These are phyloP conservation scores for Leishmania mexicana DNA, from an alignment of 208 protist genomes.

Conservation along the genomic window DNA sequence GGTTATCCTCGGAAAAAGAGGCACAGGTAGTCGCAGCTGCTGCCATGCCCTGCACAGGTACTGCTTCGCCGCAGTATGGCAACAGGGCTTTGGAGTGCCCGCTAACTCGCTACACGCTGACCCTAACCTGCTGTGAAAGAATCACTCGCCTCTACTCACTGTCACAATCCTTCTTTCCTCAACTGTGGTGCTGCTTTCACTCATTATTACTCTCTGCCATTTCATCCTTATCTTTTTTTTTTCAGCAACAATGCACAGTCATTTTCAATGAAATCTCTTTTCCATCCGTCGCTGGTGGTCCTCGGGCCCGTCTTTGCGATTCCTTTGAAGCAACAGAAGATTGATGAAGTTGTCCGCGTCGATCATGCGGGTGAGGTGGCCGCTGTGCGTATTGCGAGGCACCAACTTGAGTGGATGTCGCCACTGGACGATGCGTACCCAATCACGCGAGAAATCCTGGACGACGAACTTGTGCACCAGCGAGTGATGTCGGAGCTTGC, in stretches of 20 bases:
- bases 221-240: neutral
- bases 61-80: neutral
- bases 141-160: neutral
- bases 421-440: conserved; percentile 65
- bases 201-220: neutral
- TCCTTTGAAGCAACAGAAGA: conserved; percentile 63
- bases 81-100: neutral
- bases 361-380: conserved; percentile 86
- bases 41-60: neutral
- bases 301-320: conserved; percentile 46
- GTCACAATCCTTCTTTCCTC: neutral
- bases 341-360: conserved; percentile 82
- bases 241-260: neutral
- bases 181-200: neutral
- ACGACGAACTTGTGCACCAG: conserved; percentile 77
- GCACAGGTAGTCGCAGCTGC: neutral
- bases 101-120: neutral
- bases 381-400: conserved; percentile 72
- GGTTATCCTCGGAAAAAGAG: neutral
- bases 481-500: conserved; percentile 80
- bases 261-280: conserved; percentile 28
- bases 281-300: conserved; percentile 7
- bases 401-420: conserved; percentile 84
- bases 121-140: neutral
- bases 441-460: conserved; percentile 80